Percentiles rank a stretch among this genome's conserved stretches.
These are phyloP conservation scores for Pleurotus cornucopiae DNA, from an alignment of 768 basidiomycete species.

Conservation along the genomic window DNA sequence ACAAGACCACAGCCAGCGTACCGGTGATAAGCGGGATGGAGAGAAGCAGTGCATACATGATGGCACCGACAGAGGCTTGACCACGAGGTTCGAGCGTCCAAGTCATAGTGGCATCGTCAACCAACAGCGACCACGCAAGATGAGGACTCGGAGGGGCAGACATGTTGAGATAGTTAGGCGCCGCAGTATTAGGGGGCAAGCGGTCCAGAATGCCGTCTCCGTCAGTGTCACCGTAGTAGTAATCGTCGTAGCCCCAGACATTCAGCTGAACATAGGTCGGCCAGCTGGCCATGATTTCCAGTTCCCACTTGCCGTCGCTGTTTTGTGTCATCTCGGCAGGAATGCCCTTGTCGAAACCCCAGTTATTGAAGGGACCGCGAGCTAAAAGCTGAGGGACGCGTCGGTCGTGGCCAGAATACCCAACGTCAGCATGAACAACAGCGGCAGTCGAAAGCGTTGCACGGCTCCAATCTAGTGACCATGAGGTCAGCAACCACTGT, in stretches of 20 bases:
- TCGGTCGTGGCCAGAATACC: conserved; percentile 51
- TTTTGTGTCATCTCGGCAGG: conserved; percentile 62
- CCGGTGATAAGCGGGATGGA: conserved; percentile 84
- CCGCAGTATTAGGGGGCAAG: conserved; percentile 81
- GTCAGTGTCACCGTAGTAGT: conserved; percentile 89
- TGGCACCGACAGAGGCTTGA: conserved; percentile 71
- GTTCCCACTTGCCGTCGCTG: conserved; percentile 69
- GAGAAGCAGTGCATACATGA: conserved; percentile 83
- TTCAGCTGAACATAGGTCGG: conserved; percentile 88
- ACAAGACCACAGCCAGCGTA: conserved; percentile 74
- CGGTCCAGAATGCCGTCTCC: conserved; percentile 87
- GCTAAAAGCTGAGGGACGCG: conserved; percentile 85
- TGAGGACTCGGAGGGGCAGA: conserved; percentile 87
- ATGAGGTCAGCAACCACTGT: neutral
- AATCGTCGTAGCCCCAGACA: conserved; percentile 88
- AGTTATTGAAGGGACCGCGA: conserved; percentile 86
- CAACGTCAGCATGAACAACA: conserved; percentile 75
- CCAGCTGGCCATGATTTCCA: conserved; percentile 89
- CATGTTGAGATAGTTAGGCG: conserved; percentile 88
- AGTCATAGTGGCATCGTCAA: conserved; percentile 72
- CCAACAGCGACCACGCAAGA: conserved; percentile 79
- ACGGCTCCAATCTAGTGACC: conserved; percentile 68
- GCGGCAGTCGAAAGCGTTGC: conserved; percentile 56
- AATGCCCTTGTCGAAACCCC: conserved; percentile 89
- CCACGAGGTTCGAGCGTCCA: conserved; percentile 85